Base-by-base conservation (phyloP, 495 filamentous ascomycete species). In the Bryoglossum gracile region DNA sequence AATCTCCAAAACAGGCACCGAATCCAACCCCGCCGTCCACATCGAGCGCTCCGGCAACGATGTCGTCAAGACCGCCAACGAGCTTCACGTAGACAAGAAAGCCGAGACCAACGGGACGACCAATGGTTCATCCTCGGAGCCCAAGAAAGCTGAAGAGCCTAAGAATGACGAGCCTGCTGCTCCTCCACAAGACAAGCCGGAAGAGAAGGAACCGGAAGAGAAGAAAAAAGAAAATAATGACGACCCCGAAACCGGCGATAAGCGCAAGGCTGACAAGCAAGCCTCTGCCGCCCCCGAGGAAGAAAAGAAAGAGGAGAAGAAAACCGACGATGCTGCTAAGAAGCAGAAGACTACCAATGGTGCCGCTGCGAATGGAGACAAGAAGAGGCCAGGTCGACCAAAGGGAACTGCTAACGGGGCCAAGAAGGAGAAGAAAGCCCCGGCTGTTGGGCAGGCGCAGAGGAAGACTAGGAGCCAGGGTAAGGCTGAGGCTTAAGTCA, bases 41-140 rank as follows among this genome's bases (percentile, higher is more conserved):
- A 57, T 81, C 48, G 64, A 63, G 46, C 68, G 79, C 16, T 56
- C 68, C 4, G 79, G 81, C 25, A 81, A 84, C 57, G 80, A 83
- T 60, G 81, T 81, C 32, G 80, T 81, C 26, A 83, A 83, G 61
- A 64, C 66, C 42, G 71, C 75, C 17, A 69, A 65, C 51, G 78
- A 81, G 59, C 61, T 80, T 22, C 66, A 68, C 1, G 65, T 71
- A n/a, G 67, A 70, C 9, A 52, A 65, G 25, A 72, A 70, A 34
- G 48, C 39, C 11, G 16, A n/a, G n/a, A 30, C 41, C 3, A 42
- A 38, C 6, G 35, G 24, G 4, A 10, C 28, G 11, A 8, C 41
- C 3, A 51, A 54, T 14, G 48, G 49, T 21, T 57, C 63, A 17
- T 46, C 62, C 13, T 39, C 46, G 5, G 55, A 54, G 18, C 13